These are phyloP conservation scores for Chenopodium quinoa DNA, from an alignment of 148 eudicot genomes.

Conservation along the genomic window DNA sequence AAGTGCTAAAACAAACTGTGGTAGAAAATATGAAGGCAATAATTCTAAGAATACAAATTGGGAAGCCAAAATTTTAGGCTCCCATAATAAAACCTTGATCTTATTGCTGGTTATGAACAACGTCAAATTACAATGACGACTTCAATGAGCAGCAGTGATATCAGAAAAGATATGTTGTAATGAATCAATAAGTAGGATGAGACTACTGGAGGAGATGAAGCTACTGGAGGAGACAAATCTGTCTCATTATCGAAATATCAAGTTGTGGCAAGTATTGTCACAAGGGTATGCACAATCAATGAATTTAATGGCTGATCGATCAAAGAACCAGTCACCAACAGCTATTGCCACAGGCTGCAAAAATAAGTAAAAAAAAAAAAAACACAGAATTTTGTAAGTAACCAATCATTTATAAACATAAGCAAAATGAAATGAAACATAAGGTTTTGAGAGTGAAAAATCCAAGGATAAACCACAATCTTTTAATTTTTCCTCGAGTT, in stretches of 20 bases:
- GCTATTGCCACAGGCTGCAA: slow-evolving; percentile 57
- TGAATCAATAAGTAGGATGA: slow-evolving; percentile 10
- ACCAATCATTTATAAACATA: background rate
- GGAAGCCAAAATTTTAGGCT: background rate
- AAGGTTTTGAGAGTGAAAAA: too few relatives aligned
- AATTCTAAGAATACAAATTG: slow-evolving; percentile 14
- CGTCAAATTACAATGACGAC: slow-evolving; percentile 13
- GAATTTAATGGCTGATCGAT: slow-evolving; percentile 44
- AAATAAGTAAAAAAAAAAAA: background rate
- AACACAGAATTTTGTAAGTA: background rate
- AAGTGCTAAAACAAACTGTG: slow-evolving; percentile 1
- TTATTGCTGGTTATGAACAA: slow-evolving; percentile 20
- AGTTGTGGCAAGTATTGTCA: slow-evolving; percentile 85
- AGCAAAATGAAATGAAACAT: background rate
- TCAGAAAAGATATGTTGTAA: slow-evolving; percentile 2
- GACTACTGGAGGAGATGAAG: slow-evolving; percentile 12
- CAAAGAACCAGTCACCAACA: slow-evolving; percentile 90
- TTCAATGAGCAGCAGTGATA: slow-evolving; percentile 23
- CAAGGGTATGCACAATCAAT: slow-evolving; percentile 90
- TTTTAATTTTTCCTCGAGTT: background rate
- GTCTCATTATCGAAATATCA: slow-evolving; percentile 48
- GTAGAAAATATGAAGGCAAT: background rate
- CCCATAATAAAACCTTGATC: slow-evolving; percentile 14
- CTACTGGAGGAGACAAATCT: background rate
- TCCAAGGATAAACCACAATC: background rate